Base-by-base conservation (phyloP, 192 early-diverging fungal genomes). In the Linnemannia elongata region DNA sequence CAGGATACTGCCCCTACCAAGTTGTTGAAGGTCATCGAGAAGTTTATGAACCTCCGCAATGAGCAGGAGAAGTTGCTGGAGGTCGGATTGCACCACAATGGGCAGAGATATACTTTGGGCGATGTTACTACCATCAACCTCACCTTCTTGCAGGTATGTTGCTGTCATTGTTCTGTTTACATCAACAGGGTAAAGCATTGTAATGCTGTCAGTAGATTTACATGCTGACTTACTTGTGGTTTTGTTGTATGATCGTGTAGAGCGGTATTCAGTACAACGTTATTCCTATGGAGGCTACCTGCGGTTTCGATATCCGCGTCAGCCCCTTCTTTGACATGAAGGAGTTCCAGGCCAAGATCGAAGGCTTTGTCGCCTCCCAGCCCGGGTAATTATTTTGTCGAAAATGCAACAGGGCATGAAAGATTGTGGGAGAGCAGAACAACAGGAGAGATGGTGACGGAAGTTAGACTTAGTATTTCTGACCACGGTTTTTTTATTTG, bases 101-200 rank as follows among this genome's bases (percentile, higher is more conserved):
- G 95, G 10, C 74, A 81, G 35, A 63, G 55, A 5, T 89, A 91
- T 52, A 88, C 88, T 3, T 90, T 96, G 49, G 96, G 96, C 69
- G 96, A 97, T 85, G 96, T 97, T 63, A 97, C 95, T 17, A 96
- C 92, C 24, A 79, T 92, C 76, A 97, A 97, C 89, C 83, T 97
- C 74, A 97, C 95, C 17, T 92, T 96, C 83, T 90, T 97, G 69
- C 81, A 93, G 36, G 89, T 89, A 87, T 30, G 73, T 38, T 38
- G 24, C 24, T 35, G 47, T 41, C 2, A 15, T 10, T 45, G 44
- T 30, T 42, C 5, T 38, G 36, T 74, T 24, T 76, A 30, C 1
- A 9, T 6, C 3, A 10, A 15, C 3, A 30, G 60, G 13, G 3
- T 45, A 0, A 0, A 13, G 44, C 12, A 45, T 13, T 45, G 44